Evolutionary conservation across 805 yeast species (phyloP).

Genomic region (Cyberlindnera euphorbiiphila): DNA sequence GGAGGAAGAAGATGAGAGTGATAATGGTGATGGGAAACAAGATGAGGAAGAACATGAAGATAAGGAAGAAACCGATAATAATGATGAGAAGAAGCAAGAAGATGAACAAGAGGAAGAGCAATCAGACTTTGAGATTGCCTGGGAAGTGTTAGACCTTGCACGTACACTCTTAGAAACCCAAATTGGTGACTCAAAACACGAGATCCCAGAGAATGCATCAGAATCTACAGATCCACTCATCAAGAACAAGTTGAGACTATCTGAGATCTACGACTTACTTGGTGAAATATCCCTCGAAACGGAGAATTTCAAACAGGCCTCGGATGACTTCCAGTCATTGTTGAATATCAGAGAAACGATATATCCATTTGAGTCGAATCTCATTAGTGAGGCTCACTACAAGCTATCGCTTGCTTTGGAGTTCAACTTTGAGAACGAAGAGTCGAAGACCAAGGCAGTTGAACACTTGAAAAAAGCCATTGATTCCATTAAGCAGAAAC

Average conservation of each 20-base stretch:
- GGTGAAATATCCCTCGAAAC: conserved; percentile 91
- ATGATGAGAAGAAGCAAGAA: conserved; percentile 20
- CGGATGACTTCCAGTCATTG: conserved; percentile 59
- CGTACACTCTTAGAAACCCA: conserved; percentile 54
- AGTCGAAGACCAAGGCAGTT: conserved; percentile 46
- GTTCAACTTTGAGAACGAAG: conserved; percentile 52
- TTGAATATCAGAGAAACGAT: conserved; percentile 51
- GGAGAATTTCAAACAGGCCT: conserved; percentile 80
- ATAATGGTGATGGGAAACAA: conserved; percentile 12
- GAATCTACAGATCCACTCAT: conserved; percentile 32
- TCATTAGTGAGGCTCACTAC: conserved; percentile 75
- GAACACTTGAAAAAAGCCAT: conserved; percentile 53
- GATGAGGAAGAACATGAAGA: conserved; percentile 21
- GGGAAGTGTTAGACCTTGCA: conserved; percentile 81
- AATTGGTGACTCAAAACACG: conserved; percentile 21
- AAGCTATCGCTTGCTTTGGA: conserved; percentile 78
- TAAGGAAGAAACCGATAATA: conserved; percentile 26
- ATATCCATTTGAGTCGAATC: conserved; percentile 46
- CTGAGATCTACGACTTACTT: conserved; percentile 71
- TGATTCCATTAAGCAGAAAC: conserved; percentile 36
- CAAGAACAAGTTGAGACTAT: conserved; percentile 47
- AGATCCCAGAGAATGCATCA: conserved; percentile 13
- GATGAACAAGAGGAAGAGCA: conserved; percentile 43
- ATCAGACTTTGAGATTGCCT: conserved; percentile 79
- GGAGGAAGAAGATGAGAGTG: conserved; percentile 29